Percentiles rank a stretch among this genome's conserved stretches.
phyloP scores from a whole-genome alignment of 441 rosid genomes.

The Erodium texanum region DNA sequence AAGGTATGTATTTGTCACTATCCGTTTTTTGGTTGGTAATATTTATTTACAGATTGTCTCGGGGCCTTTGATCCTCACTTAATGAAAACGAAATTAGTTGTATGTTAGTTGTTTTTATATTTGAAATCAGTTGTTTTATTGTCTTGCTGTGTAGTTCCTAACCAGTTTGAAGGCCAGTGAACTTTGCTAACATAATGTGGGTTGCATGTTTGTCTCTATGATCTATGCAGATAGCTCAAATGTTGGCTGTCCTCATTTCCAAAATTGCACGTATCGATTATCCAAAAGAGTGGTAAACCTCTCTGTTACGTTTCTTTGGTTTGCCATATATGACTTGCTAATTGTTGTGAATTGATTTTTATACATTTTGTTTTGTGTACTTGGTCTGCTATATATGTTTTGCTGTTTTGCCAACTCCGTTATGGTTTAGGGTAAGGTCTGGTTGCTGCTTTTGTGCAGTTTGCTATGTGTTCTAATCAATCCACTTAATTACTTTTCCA shows the following conservation, averaged over 20 bases:
- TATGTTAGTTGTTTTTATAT: background rate
- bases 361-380: background rate
- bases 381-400: background rate
- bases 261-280: conserved; percentile 95
- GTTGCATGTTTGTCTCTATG: conserved; percentile 13
- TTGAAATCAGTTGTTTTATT: background rate
- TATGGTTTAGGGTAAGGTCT: background rate
- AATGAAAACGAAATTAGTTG: background rate
- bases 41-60: background rate
- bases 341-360: background rate
- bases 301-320: background rate
- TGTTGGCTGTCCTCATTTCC: conserved; percentile 86
- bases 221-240: conserved; percentile 56
- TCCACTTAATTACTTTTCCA: conserved; percentile 30
- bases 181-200: conserved; percentile 13
- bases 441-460: background rate
- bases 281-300: conserved; percentile 74
- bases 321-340: background rate
- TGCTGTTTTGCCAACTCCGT: conserved; percentile 1
- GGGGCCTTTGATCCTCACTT: background rate
- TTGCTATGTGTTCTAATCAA: conserved; percentile 15
- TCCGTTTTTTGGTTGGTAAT: background rate
- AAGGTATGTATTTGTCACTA: background rate
- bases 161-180: background rate
- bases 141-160: background rate